Evolutionary conservation across 495 filamentous ascomycete genomes (phyloP), one percentile per base, ranked within the genome.

Genomic region (Trichoderma virens): DNA sequence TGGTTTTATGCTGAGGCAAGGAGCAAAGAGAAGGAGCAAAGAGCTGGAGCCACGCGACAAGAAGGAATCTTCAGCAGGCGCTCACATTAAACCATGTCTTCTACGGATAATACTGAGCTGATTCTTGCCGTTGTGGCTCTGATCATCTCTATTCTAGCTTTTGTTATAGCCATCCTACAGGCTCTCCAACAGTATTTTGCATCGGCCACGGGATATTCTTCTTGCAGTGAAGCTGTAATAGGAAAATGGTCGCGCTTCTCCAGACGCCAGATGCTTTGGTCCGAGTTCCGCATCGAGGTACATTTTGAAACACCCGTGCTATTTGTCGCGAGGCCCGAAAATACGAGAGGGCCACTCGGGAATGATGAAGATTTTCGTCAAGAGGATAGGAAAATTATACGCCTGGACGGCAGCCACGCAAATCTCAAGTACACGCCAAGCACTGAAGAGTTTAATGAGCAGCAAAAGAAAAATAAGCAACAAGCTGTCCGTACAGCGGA

Each of bases 161-260:
- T 78, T 13, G 20, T 75, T 43, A 68, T 70, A 2, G 70, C 76
- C 8, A 25, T 74, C 11, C 65, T 68, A n/a, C 76, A 76, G 65
- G 63, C 75, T 4, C 65, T 76, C 5, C 65, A 70, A 18, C 76
- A 78, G 54, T 71, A 74, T 39, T 72, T 75, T 30, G 73, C 72
- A 18, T 75, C 76, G 0, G 76, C 76, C 28, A 73, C 76, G 61
- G 76, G 76, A n/a, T 78, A 74, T 54, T 30, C 61, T 5, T 45
- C 38, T 11, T 71, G 68, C 45, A 68, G 66, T 13, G 61, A 60
- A 8, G 32, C 62, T 13, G 74, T 75, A 0, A 75, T 76, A 67
- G 73, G 74, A 0, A 61, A 63, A 2, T 76, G 72, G 74, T 69
- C 72, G 0, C 54, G 45, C 25, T 65, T 69, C 18, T 74, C 73